Evolutionary conservation across 2,329 filamentous ascomycete species (phyloP).

Genomic region (Clarireedia sp.): DNA sequence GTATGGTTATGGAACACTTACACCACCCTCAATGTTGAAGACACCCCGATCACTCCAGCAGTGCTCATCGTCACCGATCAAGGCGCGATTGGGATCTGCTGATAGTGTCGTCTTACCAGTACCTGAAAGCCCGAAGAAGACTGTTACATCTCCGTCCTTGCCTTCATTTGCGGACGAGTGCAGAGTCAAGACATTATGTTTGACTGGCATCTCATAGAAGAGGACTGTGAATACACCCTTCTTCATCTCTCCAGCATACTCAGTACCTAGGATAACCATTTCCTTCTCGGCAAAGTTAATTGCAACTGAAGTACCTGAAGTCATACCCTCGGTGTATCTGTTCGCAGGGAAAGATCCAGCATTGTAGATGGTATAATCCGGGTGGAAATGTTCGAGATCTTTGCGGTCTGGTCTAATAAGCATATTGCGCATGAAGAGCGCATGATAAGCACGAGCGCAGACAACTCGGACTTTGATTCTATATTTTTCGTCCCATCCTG

Average conservation of each 20-base stretch:
- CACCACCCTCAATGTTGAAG: slow-evolving; percentile 98
- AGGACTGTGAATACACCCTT: slow-evolving; percentile 98
- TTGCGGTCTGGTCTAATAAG: slow-evolving; percentile 86
- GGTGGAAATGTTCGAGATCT: slow-evolving; percentile 95
- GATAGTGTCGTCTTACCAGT: slow-evolving; percentile 98
- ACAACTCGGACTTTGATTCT: slow-evolving; percentile 95
- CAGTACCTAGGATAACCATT: slow-evolving; percentile 99
- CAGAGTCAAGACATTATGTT: slow-evolving; percentile 97
- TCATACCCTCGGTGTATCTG: slow-evolving; percentile 97
- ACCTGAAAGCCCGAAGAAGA: slow-evolving; percentile 98
- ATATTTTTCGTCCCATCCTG: slow-evolving; percentile 98
- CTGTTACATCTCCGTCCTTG: slow-evolving; percentile 85
- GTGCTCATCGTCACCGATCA: slow-evolving; percentile 99
- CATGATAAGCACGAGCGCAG: slow-evolving; percentile 98
- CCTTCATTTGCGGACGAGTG: slow-evolving; percentile 99
- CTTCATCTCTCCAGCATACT: slow-evolving; percentile 98
- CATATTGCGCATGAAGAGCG: slow-evolving; percentile 99
- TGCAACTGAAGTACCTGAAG: slow-evolving; percentile 91
- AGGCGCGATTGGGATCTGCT: slow-evolving; percentile 87
- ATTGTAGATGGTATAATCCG: slow-evolving; percentile 99
- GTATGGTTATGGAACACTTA: slow-evolving; percentile 20
- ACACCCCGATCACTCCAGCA: slow-evolving; percentile 96
- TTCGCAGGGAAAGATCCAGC: slow-evolving; percentile 97
- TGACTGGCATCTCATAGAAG: slow-evolving; percentile 99
- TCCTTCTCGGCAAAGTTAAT: slow-evolving; percentile 99